A percentile compares a stretch with the other conserved stretches of the same genome.
Evolutionary conservation across 2,329 filamentous ascomycete genomes (phyloP).

Genomic region (Sclerotinia borealis): DNA sequence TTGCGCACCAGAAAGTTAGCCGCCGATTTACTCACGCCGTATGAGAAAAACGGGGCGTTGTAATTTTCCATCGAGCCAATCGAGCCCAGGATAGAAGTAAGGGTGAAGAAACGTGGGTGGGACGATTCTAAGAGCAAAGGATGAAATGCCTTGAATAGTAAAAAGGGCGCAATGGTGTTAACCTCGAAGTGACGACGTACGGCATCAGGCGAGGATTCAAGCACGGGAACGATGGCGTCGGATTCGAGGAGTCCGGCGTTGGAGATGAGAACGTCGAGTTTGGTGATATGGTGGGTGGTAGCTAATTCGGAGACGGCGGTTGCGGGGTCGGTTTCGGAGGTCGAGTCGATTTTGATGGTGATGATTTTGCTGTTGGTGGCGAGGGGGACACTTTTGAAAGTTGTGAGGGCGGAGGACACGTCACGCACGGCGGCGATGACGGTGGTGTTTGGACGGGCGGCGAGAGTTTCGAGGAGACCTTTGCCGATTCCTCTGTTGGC

Average conservation of each 20-base stretch:
- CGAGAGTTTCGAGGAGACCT: slow-evolving; percentile 32
- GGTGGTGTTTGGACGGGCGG: slow-evolving; percentile 34
- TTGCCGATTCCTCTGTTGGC: slow-evolving; percentile 28
- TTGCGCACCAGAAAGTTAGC: slow-evolving; percentile 32
- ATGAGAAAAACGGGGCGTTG: slow-evolving; percentile 28
- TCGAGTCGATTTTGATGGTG: slow-evolving; percentile 40
- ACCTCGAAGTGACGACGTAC: slow-evolving; percentile 36
- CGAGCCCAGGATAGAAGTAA: slow-evolving; percentile 28
- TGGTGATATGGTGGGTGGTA: background rate
- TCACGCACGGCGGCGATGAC: slow-evolving; percentile 38
- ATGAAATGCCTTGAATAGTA: slow-evolving; percentile 40
- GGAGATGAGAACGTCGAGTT: slow-evolving; percentile 36
- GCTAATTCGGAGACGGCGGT: slow-evolving; percentile 33
- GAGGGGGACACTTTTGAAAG: slow-evolving; percentile 26
- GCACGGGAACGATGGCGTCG: slow-evolving; percentile 25
- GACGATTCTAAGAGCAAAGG: slow-evolving; percentile 35
- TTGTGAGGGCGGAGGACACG: slow-evolving; percentile 21
- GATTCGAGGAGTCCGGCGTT: slow-evolving; percentile 41
- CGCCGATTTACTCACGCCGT: slow-evolving; percentile 38
- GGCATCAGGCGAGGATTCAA: slow-evolving; percentile 34
- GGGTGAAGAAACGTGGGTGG: slow-evolving; percentile 36
- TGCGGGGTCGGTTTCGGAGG: slow-evolving; percentile 33
- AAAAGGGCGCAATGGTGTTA: slow-evolving; percentile 39
- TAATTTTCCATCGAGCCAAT: slow-evolving; percentile 12
- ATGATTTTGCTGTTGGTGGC: slow-evolving; percentile 33